Evolutionary conservation across 2,329 filamentous ascomycete genomes (phyloP).

Genomic region (Stenocarpella maydis): DNA sequence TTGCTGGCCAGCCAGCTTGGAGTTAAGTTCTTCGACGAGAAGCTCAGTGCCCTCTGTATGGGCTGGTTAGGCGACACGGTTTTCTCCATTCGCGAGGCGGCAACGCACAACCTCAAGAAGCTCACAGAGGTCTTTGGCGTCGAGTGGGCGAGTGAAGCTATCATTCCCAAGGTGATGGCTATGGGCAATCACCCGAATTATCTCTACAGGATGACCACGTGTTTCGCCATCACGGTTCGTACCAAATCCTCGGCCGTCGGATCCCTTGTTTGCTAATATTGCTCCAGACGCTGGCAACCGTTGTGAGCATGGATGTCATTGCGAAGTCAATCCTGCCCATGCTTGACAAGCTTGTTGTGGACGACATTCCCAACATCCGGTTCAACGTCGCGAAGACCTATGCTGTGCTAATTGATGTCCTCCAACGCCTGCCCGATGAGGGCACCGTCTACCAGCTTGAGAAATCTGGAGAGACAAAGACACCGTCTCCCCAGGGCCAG

Average conservation of each 20-base stretch:
- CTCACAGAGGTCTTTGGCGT: constrained; percentile 98
- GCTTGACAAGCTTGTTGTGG: constrained; percentile 89
- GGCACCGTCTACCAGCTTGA: constrained; percentile 87
- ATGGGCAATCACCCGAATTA: constrained; percentile 99
- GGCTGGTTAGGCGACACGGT: constrained; percentile 98
- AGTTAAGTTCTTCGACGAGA: constrained; percentile 98
- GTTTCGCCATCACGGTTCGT: constrained; percentile 96
- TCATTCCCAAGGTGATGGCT: constrained; percentile 97
- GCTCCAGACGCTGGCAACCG: constrained; percentile 84
- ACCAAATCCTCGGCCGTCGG: constrained; percentile 38
- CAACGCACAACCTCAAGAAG: constrained; percentile 97
- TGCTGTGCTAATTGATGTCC: constrained; percentile 84
- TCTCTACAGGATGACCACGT: constrained; percentile 99
- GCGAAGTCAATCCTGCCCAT: constrained; percentile 93
- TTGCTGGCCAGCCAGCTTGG: constrained; percentile 94
- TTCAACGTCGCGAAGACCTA: constrained; percentile 99
- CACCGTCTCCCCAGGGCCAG: constrained; percentile 75
- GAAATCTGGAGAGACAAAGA: constrained; percentile 71
- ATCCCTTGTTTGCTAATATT: constrained; percentile 26
- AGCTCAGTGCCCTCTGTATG: constrained; percentile 95
- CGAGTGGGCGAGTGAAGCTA: constrained; percentile 95
- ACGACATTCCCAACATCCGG: constrained; percentile 98
- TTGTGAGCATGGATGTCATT: constrained; percentile 93
- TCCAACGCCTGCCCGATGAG: constrained; percentile 88
- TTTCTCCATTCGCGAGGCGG: constrained; percentile 97